Conservation (phyloP, 371 early-diverging fungal genomes). For the Rhizopus sp. region DNA sequence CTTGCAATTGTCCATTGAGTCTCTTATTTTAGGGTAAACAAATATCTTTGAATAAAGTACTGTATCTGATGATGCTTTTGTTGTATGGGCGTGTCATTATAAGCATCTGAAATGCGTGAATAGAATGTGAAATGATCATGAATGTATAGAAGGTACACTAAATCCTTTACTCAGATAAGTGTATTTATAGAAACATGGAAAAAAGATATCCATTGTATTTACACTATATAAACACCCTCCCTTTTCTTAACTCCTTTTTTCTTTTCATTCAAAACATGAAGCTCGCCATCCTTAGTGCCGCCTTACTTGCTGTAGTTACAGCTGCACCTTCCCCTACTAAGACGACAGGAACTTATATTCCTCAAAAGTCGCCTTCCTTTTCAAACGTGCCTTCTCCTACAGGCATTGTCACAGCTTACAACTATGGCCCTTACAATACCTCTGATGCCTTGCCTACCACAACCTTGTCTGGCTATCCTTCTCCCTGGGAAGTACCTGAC, state of each 20-base stretch:
- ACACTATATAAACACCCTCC: not conserved
- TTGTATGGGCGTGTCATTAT: not conserved
- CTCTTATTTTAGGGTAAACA: no score
- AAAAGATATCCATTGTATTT: not conserved
- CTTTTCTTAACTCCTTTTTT: slow-evolving; percentile 3
- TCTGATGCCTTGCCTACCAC: slow-evolving; percentile 3
- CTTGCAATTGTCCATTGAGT: no score
- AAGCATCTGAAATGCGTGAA: no score
- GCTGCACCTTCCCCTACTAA: slow-evolving; percentile 3
- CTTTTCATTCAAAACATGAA: slow-evolving; percentile 14
- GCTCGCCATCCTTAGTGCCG: slow-evolving; percentile 9
- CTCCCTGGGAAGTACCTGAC: slow-evolving; percentile 33
- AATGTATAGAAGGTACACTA: no score
- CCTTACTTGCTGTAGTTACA: slow-evolving; percentile 1
- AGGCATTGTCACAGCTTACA: slow-evolving; percentile 12
- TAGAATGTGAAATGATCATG: no score
- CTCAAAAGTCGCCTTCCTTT: slow-evolving; percentile 15
- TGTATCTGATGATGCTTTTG: not conserved
- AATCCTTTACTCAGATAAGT: slow-evolving; percentile 1
- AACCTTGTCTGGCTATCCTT: slow-evolving; percentile 31
- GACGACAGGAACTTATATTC: slow-evolving; percentile 4
- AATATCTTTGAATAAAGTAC: no score
- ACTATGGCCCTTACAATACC: slow-evolving; percentile 16
- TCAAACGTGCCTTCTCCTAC: slow-evolving; percentile 6
- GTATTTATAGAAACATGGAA: slow-evolving; percentile 4